phyloP scores from a whole-genome alignment of 371 early-diverging fungal genomes.

The Actinomortierella wolfii region DNA sequence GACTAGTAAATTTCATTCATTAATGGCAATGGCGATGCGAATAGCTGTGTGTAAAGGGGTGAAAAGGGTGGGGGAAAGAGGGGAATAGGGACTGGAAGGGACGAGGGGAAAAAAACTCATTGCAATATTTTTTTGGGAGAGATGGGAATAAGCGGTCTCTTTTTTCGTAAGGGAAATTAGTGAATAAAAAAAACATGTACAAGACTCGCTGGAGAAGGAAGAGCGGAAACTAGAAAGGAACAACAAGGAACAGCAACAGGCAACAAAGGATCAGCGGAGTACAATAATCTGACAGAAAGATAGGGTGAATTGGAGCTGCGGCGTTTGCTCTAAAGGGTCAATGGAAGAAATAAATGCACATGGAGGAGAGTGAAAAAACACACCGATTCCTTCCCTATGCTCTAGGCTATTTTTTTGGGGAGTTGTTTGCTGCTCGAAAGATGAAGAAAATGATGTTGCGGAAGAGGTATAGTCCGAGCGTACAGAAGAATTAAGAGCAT shows the following conservation, averaged over 20 bases:
- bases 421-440: too few species aligned
- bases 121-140: too few species aligned
- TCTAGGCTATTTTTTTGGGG: too few species aligned
- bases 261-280: slow-evolving; percentile 3
- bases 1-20: neutral
- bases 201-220: slow-evolving; percentile 3
- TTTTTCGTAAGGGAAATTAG: neutral
- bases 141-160: too few species aligned
- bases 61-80: neutral
- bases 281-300: slow-evolving; percentile 2
- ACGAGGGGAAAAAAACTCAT: neutral
- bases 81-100: too few species aligned
- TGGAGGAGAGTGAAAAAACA: slow-evolving; percentile 3
- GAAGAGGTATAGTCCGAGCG: slow-evolving; percentile 3
- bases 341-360: slow-evolving; percentile 4
- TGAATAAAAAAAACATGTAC: slow-evolving; percentile 3
- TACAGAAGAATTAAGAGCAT: neutral
- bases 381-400: neutral
- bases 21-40: neutral
- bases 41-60: neutral
- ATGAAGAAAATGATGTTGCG: neutral
- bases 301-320: slow-evolving; percentile 5
- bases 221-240: slow-evolving; percentile 5
- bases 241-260: neutral
- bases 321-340: slow-evolving; percentile 13